phyloP scores from a whole-genome alignment of 2,329 filamentous ascomycete species.

The Microdochium trichocladiopsis region DNA sequence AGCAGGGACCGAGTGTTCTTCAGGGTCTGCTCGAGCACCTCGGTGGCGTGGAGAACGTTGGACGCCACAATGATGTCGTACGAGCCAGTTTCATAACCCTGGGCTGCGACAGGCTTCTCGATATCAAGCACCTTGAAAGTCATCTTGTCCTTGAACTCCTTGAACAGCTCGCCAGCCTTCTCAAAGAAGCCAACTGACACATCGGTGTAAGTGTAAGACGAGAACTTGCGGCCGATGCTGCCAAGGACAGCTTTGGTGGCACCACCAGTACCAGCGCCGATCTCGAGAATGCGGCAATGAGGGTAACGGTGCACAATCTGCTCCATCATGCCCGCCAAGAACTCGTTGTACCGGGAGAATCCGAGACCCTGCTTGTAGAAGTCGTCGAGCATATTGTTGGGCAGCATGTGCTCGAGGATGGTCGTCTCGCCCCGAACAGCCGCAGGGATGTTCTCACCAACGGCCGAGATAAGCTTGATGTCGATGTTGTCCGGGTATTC shows the following conservation, averaged over 20 bases:
- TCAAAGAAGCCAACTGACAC: constrained; percentile 28
- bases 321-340: constrained; percentile 13
- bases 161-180: constrained; percentile 20
- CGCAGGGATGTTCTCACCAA: constrained; percentile 23
- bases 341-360: constrained; percentile 6
- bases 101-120: constrained; percentile 13
- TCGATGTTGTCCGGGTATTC: constrained; percentile 7
- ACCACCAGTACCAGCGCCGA: not conserved
- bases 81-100: constrained; percentile 17
- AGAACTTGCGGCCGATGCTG: not conserved
- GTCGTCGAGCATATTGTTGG: constrained; percentile 22
- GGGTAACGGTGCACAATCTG: constrained; percentile 25
- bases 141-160: constrained; percentile 15
- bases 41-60: constrained; percentile 14
- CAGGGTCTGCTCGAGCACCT: constrained; percentile 7
- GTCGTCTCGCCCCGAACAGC: constrained; percentile 23
- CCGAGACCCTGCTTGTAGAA: constrained; percentile 22
- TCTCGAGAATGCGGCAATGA: not conserved
- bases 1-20: constrained; percentile 11
- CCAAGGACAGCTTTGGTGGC: not conserved
- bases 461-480: constrained; percentile 17
- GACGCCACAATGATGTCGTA: constrained; percentile 17
- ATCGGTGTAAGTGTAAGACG: constrained; percentile 31
- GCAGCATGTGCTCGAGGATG: constrained; percentile 27
- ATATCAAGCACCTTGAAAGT: constrained; percentile 21